Evolutionary conservation across 768 basidiomycete genomes (phyloP).

Genomic region (Boletus edulis): DNA sequence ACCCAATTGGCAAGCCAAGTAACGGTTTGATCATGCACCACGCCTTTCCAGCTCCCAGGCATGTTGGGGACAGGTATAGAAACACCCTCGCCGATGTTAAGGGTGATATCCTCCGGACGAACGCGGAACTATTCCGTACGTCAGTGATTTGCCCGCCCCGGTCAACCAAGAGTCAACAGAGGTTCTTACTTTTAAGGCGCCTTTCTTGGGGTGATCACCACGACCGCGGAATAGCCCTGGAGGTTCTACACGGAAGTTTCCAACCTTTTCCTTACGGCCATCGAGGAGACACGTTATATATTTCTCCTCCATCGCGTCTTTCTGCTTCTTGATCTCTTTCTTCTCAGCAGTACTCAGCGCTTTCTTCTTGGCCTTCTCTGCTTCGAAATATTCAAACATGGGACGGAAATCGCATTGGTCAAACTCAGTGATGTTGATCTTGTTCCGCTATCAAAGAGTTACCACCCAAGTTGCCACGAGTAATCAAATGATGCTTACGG

Average conservation of each 20-base stretch:
- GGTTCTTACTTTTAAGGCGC: slow-evolving; percentile 77
- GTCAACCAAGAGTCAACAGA: neutral
- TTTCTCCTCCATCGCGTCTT: slow-evolving; percentile 79
- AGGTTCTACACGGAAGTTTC: slow-evolving; percentile 97
- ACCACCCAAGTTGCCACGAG: slow-evolving; percentile 4
- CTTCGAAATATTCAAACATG: slow-evolving; percentile 91
- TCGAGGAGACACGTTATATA: slow-evolving; percentile 88
- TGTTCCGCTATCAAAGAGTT: slow-evolving; percentile 51
- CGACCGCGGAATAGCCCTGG: slow-evolving; percentile 98
- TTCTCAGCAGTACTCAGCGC: slow-evolving; percentile 81
- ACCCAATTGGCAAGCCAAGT: slow-evolving; percentile 99
- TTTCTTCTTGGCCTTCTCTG: slow-evolving; percentile 92
- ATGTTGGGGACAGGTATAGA: slow-evolving; percentile 85
- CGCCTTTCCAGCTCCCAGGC: slow-evolving; percentile 86
- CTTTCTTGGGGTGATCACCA: slow-evolving; percentile 98
- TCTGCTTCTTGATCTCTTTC: slow-evolving; percentile 84
- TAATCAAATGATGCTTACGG: slow-evolving; percentile 51
- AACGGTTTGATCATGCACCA: slow-evolving; percentile 92
- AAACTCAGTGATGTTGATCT: slow-evolving; percentile 71
- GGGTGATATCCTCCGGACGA: slow-evolving; percentile 89
- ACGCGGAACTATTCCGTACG: slow-evolving; percentile 64
- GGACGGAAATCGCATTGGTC: slow-evolving; percentile 90
- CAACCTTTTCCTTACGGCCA: slow-evolving; percentile 96
- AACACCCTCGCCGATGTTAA: slow-evolving; percentile 84
- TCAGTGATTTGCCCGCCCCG: slow-evolving; percentile 5